Percentiles rank a stretch among this genome's conserved stretches.
phyloP scores from a whole-genome alignment of 306 rosid species.

The Dalbergia cultrata region DNA sequence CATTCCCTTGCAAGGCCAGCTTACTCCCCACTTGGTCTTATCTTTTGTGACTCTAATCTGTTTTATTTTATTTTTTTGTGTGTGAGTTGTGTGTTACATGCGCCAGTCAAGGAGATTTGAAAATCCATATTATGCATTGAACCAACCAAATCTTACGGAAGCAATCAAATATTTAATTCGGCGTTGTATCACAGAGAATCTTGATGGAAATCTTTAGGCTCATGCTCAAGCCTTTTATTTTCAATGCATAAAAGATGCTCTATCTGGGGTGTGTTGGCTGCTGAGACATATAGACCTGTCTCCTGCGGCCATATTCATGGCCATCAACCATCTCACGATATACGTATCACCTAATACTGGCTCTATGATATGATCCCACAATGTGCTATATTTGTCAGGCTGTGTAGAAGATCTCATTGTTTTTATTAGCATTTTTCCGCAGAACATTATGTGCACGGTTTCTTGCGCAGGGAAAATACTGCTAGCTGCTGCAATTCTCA shows the following conservation, averaged over 20 bases:
- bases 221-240: slow-evolving; percentile 15
- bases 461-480: slow-evolving; percentile 7
- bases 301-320: slow-evolving; percentile 5
- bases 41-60: background rate
- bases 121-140: slow-evolving; percentile 40
- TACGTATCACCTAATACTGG: slow-evolving; percentile 15
- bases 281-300: slow-evolving; percentile 35
- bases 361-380: slow-evolving; percentile 19
- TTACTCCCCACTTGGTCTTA: slow-evolving; percentile 14
- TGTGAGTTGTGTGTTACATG: slow-evolving; percentile 31
- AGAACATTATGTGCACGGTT: background rate
- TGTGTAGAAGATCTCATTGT: slow-evolving; percentile 33
- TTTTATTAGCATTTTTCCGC: background rate
- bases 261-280: slow-evolving; percentile 22
- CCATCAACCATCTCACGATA: slow-evolving; percentile 9
- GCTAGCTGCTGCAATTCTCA: slow-evolving; percentile 22
- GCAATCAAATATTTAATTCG: slow-evolving; percentile 30
- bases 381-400: background rate
- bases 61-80: background rate
- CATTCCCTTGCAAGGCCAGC: slow-evolving; percentile 26
- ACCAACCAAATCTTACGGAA: slow-evolving; percentile 45
- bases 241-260: background rate
- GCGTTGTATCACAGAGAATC: slow-evolving; percentile 12
- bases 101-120: slow-evolving; percentile 27
- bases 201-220: background rate